Evolutionary conservation across 176 grass and related monocot species (phyloP), one percentile per base, ranked within the genome.

Genomic region (Avena atlantica): DNA sequence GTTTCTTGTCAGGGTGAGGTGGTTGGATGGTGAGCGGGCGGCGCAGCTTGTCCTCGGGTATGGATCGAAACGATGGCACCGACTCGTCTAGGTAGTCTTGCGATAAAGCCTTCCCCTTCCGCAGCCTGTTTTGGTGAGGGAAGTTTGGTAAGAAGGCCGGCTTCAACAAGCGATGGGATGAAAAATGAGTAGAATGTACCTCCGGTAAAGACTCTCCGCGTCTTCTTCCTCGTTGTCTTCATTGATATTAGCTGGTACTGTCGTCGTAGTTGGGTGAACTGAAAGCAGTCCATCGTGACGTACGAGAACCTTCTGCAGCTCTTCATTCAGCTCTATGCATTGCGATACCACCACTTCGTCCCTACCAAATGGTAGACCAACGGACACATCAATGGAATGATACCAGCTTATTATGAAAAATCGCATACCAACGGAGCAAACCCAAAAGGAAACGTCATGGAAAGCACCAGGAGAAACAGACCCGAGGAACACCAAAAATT

Each of bases 271-370:
- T 1, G 94, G 89, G 2, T 85, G 77, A 80, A 96, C 92, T 75
- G 97, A 96, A 78, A 99, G 97, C 60, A 99, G 83, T 12, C 83
- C 37, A 73, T 99, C 97, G 12, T 99, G 97, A 29, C 51, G 80
- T 60, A 91, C 78, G 58, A 99, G 92, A 50, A 94, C 85, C 73
- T 90, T 89, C 42, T 96, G 92, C 44, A 99, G 61, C 74, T 93
- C 93, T 70, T 99, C 97, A 47, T 99, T 99, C 86, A 99, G 69
- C 58, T 94, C 89, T 83, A 99, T 99, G 72, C 92, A 94, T 87
- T 90, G 87, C 62, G 91, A 93, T 81, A 99, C 89, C 71, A 89
- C 57, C 27, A 49, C 42, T 87, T 99, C 97, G 85, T 99, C 97
- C 84, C 97, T 99, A 90, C 23, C 15, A 93, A 78, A 53, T 87